phyloP scores from a whole-genome alignment of 176 grass and related monocot species.

The Themeda triandra region DNA sequence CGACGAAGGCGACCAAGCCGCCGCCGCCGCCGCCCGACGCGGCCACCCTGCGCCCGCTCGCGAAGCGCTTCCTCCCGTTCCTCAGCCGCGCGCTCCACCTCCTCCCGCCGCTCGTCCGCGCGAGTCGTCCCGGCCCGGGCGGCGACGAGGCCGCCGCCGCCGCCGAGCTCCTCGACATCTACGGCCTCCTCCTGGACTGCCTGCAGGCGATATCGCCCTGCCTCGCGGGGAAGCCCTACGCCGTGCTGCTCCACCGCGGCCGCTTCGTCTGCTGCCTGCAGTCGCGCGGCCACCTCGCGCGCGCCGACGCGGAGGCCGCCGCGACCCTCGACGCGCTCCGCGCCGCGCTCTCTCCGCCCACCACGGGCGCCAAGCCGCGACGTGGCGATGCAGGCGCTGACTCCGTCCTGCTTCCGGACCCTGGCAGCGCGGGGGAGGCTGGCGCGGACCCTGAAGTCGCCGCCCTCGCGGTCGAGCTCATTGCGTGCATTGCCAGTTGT shows the following conservation, averaged over 20 bases:
- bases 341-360: conserved; percentile 29
- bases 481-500: conserved; percentile 51
- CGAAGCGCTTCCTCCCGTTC: conserved; percentile 73
- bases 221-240: conserved; percentile 77
- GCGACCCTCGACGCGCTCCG: conserved; percentile 50
- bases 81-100: conserved; percentile 62
- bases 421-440: conserved; percentile 33
- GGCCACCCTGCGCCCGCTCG: conserved; percentile 42
- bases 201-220: conserved; percentile 52
- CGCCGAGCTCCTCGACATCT: conserved; percentile 56
- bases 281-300: conserved; percentile 42
- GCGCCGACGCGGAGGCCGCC: conserved; percentile 54
- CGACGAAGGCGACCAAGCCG: conserved; percentile 33
- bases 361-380: conserved; percentile 23
- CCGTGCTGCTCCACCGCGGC: conserved; percentile 60
- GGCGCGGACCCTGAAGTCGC: conserved; percentile 51
- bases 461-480: conserved; percentile 50
- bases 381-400: conserved; percentile 23
- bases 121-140: conserved; percentile 19
- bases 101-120: conserved; percentile 54
- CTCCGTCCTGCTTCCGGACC: conserved; percentile 40
- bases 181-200: conserved; percentile 66
- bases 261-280: conserved; percentile 55
- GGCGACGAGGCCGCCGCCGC: not conserved
- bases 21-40: conserved; percentile 25